phyloP scores from a whole-genome alignment of 2,329 filamentous ascomycete species.

The Corinectria fuckeliana region DNA sequence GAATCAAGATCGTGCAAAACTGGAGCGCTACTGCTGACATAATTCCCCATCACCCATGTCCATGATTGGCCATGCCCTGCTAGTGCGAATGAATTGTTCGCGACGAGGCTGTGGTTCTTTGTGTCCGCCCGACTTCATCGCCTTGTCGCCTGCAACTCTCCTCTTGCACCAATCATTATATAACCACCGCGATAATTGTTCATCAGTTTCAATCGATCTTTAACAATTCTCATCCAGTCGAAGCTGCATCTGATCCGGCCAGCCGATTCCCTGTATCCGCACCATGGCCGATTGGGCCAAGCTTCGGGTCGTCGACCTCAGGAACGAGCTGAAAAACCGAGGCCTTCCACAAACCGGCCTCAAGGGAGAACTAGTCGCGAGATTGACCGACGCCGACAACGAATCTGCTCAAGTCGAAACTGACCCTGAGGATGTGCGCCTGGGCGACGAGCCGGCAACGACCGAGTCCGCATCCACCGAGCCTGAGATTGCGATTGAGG shows the following conservation, averaged over 20 bases:
- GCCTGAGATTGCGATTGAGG: slow-evolving; percentile 20
- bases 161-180: neutral
- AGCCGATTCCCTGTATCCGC: slow-evolving; percentile 23
- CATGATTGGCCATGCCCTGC: slow-evolving; percentile 26
- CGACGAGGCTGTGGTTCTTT: slow-evolving; percentile 32
- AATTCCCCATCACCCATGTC: neutral
- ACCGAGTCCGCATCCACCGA: slow-evolving; percentile 13
- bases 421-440: slow-evolving; percentile 18
- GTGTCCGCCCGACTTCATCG: neutral
- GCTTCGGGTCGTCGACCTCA: slow-evolving; percentile 78
- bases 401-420: slow-evolving; percentile 10
- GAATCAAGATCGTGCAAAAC: slow-evolving; percentile 15
- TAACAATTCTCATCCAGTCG: neutral
- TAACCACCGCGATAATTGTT: neutral
- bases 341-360: slow-evolving; percentile 73
- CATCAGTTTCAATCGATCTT: neutral
- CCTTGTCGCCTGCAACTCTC: slow-evolving; percentile 6
- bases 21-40: slow-evolving; percentile 28
- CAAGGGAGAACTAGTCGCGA: slow-evolving; percentile 74
- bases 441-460: slow-evolving; percentile 18
- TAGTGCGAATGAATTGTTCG: slow-evolving; percentile 27
- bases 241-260: slow-evolving; percentile 5
- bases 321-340: slow-evolving; percentile 74
- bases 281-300: slow-evolving; percentile 60
- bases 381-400: slow-evolving; percentile 52